These are phyloP conservation scores for Babesia bovis DNA, from an alignment of 169 alveolate species.

Conservation along the genomic window DNA sequence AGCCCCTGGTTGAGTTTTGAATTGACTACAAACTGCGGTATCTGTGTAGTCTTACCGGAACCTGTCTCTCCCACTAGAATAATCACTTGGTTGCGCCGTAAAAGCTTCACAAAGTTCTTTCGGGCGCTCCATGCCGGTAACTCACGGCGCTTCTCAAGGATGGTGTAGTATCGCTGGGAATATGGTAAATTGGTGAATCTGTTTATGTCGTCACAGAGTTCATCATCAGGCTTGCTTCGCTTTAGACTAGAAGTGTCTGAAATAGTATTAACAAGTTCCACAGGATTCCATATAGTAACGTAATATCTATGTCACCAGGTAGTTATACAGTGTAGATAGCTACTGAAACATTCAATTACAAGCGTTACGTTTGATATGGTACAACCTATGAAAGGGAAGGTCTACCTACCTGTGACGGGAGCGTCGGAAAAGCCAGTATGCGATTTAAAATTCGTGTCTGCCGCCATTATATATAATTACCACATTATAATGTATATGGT, in stretches of 20 bases:
- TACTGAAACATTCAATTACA: too few relatives aligned
- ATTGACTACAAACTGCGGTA: conserved; percentile 92
- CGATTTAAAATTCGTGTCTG: neutral
- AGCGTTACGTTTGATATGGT: too few relatives aligned
- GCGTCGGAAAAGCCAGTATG: conserved; percentile 27
- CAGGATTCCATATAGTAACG: too few relatives aligned
- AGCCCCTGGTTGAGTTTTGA: conserved; percentile 79
- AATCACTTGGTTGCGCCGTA: conserved; percentile 73
- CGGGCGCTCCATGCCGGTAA: conserved; percentile 89
- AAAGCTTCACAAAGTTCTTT: conserved; percentile 80
- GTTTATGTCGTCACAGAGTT: conserved; percentile 19
- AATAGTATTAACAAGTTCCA: too few relatives aligned
- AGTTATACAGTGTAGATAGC: too few relatives aligned
- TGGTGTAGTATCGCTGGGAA: conserved; percentile 74
- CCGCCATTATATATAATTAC: neutral
- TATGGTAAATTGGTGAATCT: conserved; percentile 56
- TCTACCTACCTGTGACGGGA: too few relatives aligned
- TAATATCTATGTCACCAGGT: too few relatives aligned
- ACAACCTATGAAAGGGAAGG: too few relatives aligned
- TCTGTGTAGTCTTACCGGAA: conserved; percentile 98
- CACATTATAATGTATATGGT: neutral
- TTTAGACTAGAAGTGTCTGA: too few relatives aligned
- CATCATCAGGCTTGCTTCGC: conserved; percentile 2
- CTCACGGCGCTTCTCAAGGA: conserved; percentile 78
- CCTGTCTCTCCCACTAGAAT: conserved; percentile 96